phyloP scores from a whole-genome alignment of 805 yeast genomes.

The Sugiyamaella smithiae region DNA sequence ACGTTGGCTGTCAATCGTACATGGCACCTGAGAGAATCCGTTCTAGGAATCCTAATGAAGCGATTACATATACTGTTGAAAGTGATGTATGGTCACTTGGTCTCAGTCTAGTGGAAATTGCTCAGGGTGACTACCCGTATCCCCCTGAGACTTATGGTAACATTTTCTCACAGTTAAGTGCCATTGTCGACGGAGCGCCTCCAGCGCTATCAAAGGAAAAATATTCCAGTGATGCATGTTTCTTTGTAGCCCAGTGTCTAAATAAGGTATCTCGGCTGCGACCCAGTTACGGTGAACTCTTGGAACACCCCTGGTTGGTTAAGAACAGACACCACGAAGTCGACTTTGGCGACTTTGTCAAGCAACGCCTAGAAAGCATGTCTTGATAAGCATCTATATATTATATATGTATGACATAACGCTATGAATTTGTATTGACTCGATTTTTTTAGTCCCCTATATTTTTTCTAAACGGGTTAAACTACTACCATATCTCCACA shows the following conservation, averaged over 20 bases:
- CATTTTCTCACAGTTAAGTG: conserved; percentile 88
- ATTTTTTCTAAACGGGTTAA: too few relatives aligned
- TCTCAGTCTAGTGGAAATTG: conserved; percentile 82
- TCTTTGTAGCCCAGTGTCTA: conserved; percentile 68
- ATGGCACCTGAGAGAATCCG: conserved; percentile 98
- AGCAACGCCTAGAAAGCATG: neutral
- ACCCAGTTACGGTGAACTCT: conserved; percentile 72
- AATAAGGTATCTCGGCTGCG: conserved; percentile 77
- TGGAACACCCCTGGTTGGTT: conserved; percentile 81
- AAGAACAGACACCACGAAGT: conserved; percentile 45
- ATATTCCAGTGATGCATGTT: conserved; percentile 74
- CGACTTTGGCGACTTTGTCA: conserved; percentile 40
- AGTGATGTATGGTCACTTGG: conserved; percentile 97
- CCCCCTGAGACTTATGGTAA: conserved; percentile 90
- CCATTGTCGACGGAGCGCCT: conserved; percentile 94
- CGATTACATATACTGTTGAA: conserved; percentile 69
- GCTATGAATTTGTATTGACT: too few relatives aligned
- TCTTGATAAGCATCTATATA: neutral
- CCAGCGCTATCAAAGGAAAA: conserved; percentile 65
- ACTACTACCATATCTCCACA: too few relatives aligned
- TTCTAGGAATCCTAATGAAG: conserved; percentile 37
- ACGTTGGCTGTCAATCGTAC: conserved; percentile 95
- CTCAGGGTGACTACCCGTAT: conserved; percentile 91
- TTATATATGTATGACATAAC: neutral
- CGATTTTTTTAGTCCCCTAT: too few relatives aligned